phyloP scores from a whole-genome alignment of 352 stramenopile genomes.

The Phytophthora ohioensis region DNA sequence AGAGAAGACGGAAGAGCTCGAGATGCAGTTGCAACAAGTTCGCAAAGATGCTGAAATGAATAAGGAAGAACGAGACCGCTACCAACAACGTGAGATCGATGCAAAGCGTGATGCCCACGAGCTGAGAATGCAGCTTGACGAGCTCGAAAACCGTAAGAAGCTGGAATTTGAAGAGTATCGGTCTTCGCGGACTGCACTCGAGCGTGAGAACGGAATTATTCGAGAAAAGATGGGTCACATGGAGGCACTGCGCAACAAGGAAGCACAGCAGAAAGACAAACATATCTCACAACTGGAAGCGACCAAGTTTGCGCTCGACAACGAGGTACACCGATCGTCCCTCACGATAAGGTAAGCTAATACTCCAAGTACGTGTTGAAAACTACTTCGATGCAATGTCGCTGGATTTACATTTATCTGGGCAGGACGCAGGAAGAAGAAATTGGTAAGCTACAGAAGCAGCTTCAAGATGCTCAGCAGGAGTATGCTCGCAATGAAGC shows the following conservation, averaged over 20 bases:
- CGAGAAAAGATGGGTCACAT: slow-evolving; percentile 63
- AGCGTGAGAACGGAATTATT: slow-evolving; percentile 61
- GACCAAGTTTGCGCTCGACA: slow-evolving; percentile 68
- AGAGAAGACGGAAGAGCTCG: slow-evolving; percentile 61
- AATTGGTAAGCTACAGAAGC: slow-evolving; percentile 59
- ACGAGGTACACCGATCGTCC: slow-evolving; percentile 54
- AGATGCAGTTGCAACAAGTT: slow-evolving; percentile 55
- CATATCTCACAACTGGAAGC: slow-evolving; percentile 68
- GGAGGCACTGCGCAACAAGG: slow-evolving; percentile 54
- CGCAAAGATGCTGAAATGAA: slow-evolving; percentile 52
- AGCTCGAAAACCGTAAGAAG: slow-evolving; percentile 66
- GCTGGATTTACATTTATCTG: slow-evolving; percentile 1
- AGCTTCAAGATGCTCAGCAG: slow-evolving; percentile 57
- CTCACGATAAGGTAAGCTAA: slow-evolving; percentile 49
- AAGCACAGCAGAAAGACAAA: slow-evolving; percentile 62
- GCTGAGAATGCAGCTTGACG: slow-evolving; percentile 71
- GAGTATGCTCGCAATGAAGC: slow-evolving; percentile 56
- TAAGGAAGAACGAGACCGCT: slow-evolving; percentile 72
- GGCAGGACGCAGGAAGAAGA: slow-evolving; percentile 63
- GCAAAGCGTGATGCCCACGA: slow-evolving; percentile 66
- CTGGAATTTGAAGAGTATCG: slow-evolving; percentile 84
- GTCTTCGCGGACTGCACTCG: slow-evolving; percentile 47
- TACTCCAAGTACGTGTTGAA: neutral
- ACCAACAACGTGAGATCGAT: slow-evolving; percentile 69
- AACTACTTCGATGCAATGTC: neutral